Evolutionary conservation across 176 grass and related monocot genomes (phyloP).

Genomic region (Puccinellia tenuiflora): DNA sequence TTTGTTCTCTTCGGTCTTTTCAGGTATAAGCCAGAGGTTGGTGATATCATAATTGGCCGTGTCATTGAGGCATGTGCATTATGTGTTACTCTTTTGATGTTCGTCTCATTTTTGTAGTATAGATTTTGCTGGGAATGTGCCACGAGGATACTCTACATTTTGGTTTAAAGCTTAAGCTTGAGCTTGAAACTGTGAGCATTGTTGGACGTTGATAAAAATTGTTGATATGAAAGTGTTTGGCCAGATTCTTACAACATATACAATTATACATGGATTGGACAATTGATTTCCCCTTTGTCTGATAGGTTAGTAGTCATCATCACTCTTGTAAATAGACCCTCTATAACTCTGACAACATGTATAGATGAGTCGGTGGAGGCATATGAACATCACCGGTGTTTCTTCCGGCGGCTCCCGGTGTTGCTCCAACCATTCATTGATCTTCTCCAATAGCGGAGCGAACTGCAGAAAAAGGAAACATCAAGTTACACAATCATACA

Average conservation of each 20-base stretch:
- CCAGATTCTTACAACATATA: too few relatives aligned
- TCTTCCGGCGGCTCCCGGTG: background rate
- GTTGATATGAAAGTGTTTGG: too few relatives aligned
- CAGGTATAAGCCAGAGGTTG: slow-evolving; percentile 84
- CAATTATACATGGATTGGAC: too few relatives aligned
- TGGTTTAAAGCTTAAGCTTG: background rate
- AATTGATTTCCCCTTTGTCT: too few relatives aligned
- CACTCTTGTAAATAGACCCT: too few relatives aligned
- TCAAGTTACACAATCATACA: background rate
- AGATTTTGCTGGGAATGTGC: background rate
- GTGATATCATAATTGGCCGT: slow-evolving; percentile 88
- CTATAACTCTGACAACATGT: too few relatives aligned
- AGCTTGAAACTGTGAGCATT: too few relatives aligned
- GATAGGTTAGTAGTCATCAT: too few relatives aligned
- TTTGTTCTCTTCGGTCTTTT: slow-evolving; percentile 6
- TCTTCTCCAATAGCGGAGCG: background rate
- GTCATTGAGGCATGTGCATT: slow-evolving; percentile 61
- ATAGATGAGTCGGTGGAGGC: too few relatives aligned
- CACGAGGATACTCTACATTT: background rate
- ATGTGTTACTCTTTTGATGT: background rate
- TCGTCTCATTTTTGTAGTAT: background rate
- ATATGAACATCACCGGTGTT: background rate
- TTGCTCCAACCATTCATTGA: background rate
- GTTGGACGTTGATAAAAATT: too few relatives aligned
- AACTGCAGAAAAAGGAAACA: background rate